A percentile compares a stretch with the other conserved stretches of the same genome.
Conservation (phyloP, 305 asterid genomes). For the Fraxinus angustifolia region DNA sequence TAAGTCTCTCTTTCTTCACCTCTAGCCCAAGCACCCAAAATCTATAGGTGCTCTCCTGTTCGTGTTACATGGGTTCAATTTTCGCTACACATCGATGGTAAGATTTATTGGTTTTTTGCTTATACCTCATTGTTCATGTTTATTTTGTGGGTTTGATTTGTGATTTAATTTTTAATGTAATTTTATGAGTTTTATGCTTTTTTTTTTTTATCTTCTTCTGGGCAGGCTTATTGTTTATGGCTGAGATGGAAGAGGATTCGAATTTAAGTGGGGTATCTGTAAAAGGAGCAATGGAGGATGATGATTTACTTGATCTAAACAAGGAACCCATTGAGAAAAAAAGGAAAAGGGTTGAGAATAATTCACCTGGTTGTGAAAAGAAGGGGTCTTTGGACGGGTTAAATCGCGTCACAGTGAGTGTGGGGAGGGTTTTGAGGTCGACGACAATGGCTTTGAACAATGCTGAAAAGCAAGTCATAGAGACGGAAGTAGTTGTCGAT, state of each 20-base stretch:
- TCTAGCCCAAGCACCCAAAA: constrained; percentile 18
- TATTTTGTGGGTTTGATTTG: not conserved
- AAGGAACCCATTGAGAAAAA: constrained; percentile 56
- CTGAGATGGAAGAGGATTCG: constrained; percentile 38
- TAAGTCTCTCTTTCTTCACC: not conserved
- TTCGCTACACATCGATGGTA: constrained; percentile 27
- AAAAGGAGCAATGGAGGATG: constrained; percentile 40
- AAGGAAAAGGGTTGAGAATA: constrained; percentile 38
- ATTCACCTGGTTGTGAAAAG: constrained; percentile 25
- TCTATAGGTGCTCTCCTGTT: constrained; percentile 31
- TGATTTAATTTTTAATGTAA: not conserved
- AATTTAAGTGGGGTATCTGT: constrained; percentile 12
- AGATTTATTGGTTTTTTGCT: constrained; percentile 1
- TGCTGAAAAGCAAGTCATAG: constrained; percentile 40
- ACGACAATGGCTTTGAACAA: constrained; percentile 46
- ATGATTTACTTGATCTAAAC: constrained; percentile 68
- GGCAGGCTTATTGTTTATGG: constrained; percentile 25
- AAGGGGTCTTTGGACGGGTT: constrained; percentile 30
- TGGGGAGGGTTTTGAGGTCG: constrained; percentile 75
- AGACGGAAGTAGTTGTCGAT: constrained; percentile 31
- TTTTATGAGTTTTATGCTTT: constrained; percentile 4
- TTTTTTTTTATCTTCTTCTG: constrained; percentile 15
- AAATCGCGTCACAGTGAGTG: constrained; percentile 43
- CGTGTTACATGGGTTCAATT: constrained; percentile 30
- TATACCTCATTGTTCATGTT: constrained; percentile 1